A percentile compares a stretch with the other conserved stretches of the same genome.
Conservation (phyloP, 164 flowering plant species). For the Echeveria elegans region DNA sequence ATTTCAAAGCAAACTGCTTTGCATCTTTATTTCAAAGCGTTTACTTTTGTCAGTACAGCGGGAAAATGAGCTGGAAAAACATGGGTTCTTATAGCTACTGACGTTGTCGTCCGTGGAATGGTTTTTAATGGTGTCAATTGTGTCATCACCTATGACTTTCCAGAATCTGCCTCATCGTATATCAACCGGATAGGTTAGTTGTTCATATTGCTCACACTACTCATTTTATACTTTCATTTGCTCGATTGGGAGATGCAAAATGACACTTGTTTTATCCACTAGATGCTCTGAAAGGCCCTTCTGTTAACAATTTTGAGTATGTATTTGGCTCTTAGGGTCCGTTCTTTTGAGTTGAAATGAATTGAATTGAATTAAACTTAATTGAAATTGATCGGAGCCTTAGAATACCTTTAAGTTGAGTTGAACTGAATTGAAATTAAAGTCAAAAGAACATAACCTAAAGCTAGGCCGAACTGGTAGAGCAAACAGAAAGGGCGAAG, state of each 20-base stretch:
- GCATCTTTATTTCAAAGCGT: background rate
- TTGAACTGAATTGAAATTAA: too few species aligned
- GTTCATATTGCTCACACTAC: background rate
- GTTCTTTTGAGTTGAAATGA: too few species aligned
- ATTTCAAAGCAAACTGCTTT: background rate
- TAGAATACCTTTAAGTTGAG: too few species aligned
- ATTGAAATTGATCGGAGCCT: too few species aligned
- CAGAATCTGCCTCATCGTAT: conserved; percentile 83
- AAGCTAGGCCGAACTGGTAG: conserved; percentile 79
- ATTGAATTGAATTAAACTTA: too few species aligned
- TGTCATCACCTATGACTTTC: conserved; percentile 92
- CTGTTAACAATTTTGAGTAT: background rate
- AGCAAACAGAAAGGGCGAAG: conserved; percentile 88
- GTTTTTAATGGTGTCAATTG: conserved; percentile 96
- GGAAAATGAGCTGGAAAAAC: conserved; percentile 87
- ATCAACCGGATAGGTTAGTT: conserved; percentile 89
- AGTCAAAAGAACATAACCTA: too few species aligned
- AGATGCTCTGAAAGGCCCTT: background rate
- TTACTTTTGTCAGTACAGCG: conserved; percentile 37
- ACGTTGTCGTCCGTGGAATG: conserved; percentile 95
- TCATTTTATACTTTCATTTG: background rate
- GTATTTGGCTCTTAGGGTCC: conserved; percentile 2
- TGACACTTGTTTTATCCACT: background rate
- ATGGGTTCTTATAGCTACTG: conserved; percentile 96
- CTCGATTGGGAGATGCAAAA: background rate